A percentile compares a stretch with the other conserved stretches of the same genome.
Evolutionary conservation across 495 filamentous ascomycete species (phyloP).

Genomic region (Aspergillus coremiiformis): DNA sequence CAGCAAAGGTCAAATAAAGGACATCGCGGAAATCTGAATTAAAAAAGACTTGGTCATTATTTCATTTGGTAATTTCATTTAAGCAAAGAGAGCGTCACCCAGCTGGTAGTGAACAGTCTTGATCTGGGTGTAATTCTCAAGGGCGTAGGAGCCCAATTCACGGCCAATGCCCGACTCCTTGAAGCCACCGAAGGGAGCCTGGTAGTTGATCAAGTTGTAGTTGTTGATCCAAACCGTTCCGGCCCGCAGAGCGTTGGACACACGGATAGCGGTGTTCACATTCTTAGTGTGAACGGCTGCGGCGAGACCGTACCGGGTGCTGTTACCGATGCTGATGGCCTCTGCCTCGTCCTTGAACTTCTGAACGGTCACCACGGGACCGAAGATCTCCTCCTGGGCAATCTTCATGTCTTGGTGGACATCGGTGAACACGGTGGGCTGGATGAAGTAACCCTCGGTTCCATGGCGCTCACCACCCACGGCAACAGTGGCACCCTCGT

Average conservation of each 20-base stretch:
- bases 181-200: conserved; percentile 84
- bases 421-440: conserved; percentile 94
- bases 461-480: conserved; percentile 84
- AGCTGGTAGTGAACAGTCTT: conserved; percentile 61
- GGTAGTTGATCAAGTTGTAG: conserved; percentile 81
- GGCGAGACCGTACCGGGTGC: conserved; percentile 74
- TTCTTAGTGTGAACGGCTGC: conserved; percentile 88
- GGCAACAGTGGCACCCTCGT: conserved; percentile 77
- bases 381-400: conserved; percentile 97
- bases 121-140: conserved; percentile 86
- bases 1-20: neutral
- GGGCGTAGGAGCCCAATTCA: conserved; percentile 86
- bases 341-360: conserved; percentile 92
- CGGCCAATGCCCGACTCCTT: conserved; percentile 91
- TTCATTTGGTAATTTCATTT: conserved; percentile 12
- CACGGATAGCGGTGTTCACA: conserved; percentile 87
- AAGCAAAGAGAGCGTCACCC: conserved; percentile 56
- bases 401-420: conserved; percentile 93
- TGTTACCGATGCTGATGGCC: conserved; percentile 72
- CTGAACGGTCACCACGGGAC: conserved; percentile 84
- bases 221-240: conserved; percentile 96
- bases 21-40: neutral
- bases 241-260: conserved; percentile 71
- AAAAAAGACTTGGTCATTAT: conserved; percentile 1
- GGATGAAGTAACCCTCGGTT: conserved; percentile 90